A percentile compares a stretch with the other conserved stretches of the same genome.
Evolutionary conservation across 495 filamentous ascomycete genomes (phyloP).

Genomic region (Penicillium simplicissimum): DNA sequence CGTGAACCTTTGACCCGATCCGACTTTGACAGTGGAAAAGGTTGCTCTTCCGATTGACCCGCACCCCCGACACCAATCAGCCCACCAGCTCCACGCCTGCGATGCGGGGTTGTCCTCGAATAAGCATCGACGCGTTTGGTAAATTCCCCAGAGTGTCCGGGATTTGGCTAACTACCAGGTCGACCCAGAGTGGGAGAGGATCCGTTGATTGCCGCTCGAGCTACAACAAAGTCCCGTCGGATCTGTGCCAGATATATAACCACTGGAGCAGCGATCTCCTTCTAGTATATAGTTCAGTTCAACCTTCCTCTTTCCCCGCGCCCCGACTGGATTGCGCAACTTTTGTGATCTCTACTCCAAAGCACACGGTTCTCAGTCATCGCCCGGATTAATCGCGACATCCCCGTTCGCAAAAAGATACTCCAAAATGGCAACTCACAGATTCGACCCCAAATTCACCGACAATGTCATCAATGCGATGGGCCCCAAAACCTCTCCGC

Average conservation of each 20-base stretch:
- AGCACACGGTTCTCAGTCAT: too few relatives aligned
- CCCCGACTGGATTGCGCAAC: too few relatives aligned
- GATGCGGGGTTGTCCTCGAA: constrained; percentile 30
- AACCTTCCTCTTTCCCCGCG: too few relatives aligned
- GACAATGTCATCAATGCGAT: constrained; percentile 69
- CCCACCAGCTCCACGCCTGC: constrained; percentile 7
- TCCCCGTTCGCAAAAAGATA: not conserved
- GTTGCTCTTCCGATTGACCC: constrained; percentile 19
- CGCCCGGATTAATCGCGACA: not conserved
- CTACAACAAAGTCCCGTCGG: constrained; percentile 16
- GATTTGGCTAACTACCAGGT: not conserved
- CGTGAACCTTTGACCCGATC: not conserved
- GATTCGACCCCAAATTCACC: constrained; percentile 64
- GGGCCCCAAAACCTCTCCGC: constrained; percentile 63
- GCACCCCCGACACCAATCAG: constrained; percentile 19
- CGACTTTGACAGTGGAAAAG: constrained; percentile 3
- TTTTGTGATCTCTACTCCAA: too few relatives aligned
- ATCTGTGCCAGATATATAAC: constrained; percentile 16
- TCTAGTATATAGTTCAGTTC: constrained; percentile 2
- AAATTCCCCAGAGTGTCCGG: constrained; percentile 4
- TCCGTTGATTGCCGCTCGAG: constrained; percentile 15
- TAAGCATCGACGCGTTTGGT: constrained; percentile 27
- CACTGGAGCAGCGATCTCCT: not conserved
- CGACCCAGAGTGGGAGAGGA: not conserved
- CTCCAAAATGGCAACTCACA: constrained; percentile 38